phyloP scores from a whole-genome alignment of 441 rosid species.

The Monsonia emarginata region DNA sequence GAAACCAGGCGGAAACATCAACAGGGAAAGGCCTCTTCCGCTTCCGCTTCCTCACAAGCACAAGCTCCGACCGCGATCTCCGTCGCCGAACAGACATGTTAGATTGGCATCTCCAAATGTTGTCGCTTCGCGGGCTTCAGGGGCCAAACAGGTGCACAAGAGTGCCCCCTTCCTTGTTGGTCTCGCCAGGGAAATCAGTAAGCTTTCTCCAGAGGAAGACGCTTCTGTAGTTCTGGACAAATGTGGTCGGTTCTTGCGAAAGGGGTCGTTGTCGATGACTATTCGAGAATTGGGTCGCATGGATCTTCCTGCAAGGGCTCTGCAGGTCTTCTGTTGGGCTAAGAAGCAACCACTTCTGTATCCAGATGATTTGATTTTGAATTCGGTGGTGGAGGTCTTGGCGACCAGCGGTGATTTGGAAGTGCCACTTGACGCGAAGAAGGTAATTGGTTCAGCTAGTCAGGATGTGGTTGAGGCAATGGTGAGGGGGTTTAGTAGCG shows the following conservation, averaged over 20 bases:
- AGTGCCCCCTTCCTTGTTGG: slow-evolving; percentile 49
- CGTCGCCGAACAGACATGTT: slow-evolving; percentile 40
- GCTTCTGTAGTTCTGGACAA: slow-evolving; percentile 47
- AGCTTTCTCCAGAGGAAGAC: slow-evolving; percentile 34
- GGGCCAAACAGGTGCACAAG: slow-evolving; percentile 36
- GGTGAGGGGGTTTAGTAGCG: slow-evolving; percentile 59
- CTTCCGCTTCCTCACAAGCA: slow-evolving; percentile 71
- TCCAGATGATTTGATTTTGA: slow-evolving; percentile 61
- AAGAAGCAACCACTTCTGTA: slow-evolving; percentile 51
- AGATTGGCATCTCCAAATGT: slow-evolving; percentile 18
- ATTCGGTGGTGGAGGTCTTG: slow-evolving; percentile 60
- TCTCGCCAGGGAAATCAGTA: slow-evolving; percentile 61
- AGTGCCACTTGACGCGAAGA: slow-evolving; percentile 41
- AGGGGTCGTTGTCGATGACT: slow-evolving; percentile 60
- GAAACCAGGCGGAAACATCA: slow-evolving; percentile 47
- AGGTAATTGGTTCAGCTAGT: slow-evolving; percentile 42
- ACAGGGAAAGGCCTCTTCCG: slow-evolving; percentile 57
- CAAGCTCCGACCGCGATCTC: slow-evolving; percentile 63
- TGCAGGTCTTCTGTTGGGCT: slow-evolving; percentile 74
- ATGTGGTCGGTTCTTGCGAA: slow-evolving; percentile 48
- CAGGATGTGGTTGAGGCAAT: slow-evolving; percentile 69
- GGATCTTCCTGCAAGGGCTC: slow-evolving; percentile 59
- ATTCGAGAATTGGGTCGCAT: slow-evolving; percentile 65
- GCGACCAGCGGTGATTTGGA: slow-evolving; percentile 53
- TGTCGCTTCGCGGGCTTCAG: slow-evolving; percentile 28